These are phyloP conservation scores for Pichia occidentalis DNA, from an alignment of 805 yeast species.

Conservation along the genomic window DNA sequence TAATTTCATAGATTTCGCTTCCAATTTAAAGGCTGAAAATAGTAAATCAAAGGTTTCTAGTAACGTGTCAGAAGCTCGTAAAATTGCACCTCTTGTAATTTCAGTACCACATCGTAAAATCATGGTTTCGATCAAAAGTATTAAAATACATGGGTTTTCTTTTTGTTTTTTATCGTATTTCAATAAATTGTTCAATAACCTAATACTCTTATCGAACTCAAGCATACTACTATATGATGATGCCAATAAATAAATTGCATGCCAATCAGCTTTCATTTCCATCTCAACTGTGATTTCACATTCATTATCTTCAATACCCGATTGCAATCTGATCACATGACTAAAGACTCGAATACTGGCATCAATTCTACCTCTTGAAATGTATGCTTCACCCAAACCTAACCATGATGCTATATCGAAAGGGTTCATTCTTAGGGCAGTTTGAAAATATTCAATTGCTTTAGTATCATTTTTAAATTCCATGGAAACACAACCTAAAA, in stretches of 20 bases:
- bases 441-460: constrained; percentile 86
- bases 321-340: constrained; percentile 51
- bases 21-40: constrained; percentile 13
- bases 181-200: constrained; percentile 38
- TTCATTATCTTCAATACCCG: constrained; percentile 19
- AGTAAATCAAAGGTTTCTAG: constrained; percentile 32
- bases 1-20: constrained; percentile 40
- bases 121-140: constrained; percentile 51
- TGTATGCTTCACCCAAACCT: constrained; percentile 95
- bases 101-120: constrained; percentile 48
- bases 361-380: constrained; percentile 74
- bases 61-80: constrained; percentile 52
- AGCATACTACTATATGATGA: constrained; percentile 56
- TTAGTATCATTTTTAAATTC: constrained; percentile 65
- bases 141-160: constrained; percentile 41
- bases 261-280: constrained; percentile 37
- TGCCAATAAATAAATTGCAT: constrained; percentile 62
- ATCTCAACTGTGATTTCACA: constrained; percentile 12
- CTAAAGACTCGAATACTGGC: constrained; percentile 81
- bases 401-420: constrained; percentile 79
- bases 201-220: constrained; percentile 57
- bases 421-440: constrained; percentile 64
- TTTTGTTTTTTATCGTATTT: constrained; percentile 16
- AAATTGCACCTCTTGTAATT: constrained; percentile 54
- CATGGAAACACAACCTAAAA: constrained; percentile 71